A percentile compares a stretch with the other conserved stretches of the same genome.
Evolutionary conservation across 106 monocot genomes (phyloP).

Genomic region (Ottelia alismoides): DNA sequence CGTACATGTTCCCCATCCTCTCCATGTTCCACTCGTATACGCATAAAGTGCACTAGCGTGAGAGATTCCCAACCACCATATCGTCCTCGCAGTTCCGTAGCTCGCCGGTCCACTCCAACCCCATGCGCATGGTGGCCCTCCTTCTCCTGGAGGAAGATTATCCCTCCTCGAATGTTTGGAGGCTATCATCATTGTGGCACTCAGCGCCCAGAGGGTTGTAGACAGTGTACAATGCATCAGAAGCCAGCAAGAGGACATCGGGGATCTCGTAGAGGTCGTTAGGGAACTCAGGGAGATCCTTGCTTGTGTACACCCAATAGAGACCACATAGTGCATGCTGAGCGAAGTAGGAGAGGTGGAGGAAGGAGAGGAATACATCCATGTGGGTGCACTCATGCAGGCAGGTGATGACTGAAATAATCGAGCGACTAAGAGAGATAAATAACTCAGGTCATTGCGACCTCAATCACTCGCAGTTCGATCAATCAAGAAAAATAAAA

Average conservation of each 20-base stretch:
- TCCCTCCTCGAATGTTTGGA: constrained; percentile 17
- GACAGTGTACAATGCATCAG: constrained; percentile 11
- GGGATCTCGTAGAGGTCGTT: constrained; percentile 10
- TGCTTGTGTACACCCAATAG: constrained; percentile 23
- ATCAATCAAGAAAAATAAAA: too few relatives aligned
- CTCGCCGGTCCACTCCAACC: too few relatives aligned
- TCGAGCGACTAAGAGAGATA: too few relatives aligned
- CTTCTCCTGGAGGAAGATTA: constrained; percentile 43
- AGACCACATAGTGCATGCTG: constrained; percentile 31
- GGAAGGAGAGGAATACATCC: constrained; percentile 11
- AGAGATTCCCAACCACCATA: constrained; percentile 38
- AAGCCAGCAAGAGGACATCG: too few relatives aligned
- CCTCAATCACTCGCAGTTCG: too few relatives aligned
- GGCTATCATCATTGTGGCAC: background rate
- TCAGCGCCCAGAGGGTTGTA: constrained; percentile 31
- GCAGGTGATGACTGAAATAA: constrained; percentile 7
- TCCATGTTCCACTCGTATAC: constrained; percentile 71
- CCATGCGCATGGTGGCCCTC: too few relatives aligned
- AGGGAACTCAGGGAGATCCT: constrained; percentile 12
- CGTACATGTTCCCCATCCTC: constrained; percentile 62
- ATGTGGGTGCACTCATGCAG: constrained; percentile 27
- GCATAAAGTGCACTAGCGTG: constrained; percentile 40
- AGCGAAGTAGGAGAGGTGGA: too few relatives aligned
- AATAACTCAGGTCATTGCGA: too few relatives aligned
- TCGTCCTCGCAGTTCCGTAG: too few relatives aligned